Base-by-base conservation (phyloP, 2,329 filamentous ascomycete species). In the Xylariaceae sp. region DNA sequence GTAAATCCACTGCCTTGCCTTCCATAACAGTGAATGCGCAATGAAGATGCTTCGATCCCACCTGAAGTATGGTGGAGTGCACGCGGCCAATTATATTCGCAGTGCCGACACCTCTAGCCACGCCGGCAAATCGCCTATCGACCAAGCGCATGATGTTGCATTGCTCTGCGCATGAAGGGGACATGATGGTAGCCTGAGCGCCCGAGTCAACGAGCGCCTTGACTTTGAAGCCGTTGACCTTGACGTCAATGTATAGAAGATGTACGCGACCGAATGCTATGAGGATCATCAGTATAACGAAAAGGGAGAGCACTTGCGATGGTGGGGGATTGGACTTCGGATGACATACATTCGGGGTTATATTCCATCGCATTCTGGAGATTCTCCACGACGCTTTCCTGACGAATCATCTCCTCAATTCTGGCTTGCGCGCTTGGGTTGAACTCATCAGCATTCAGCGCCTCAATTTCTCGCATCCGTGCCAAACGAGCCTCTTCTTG, bases 21-120 rank as follows among this genome's bases (percentile, higher is more conserved):
- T 99, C 94, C 94, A 99, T 99, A 71, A 99, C 94, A 2, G 94
- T 99, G 74, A 99, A 99, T 61, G 92, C 94, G 77, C 92, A 97
- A 2, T 93, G 88, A 67, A 99, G 80, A 72, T 91, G 92, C 63
- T 93, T 84, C 48, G 83, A 85, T 56, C 93, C 94, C 66, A 99
- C 94, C 74, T 90, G 93, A 74, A 99, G 95, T 74, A 93, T 91
- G 8, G 94, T 94, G 18, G 90, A 91, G 74, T 99, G 94, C 2
- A 99, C 94, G 55, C 94, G 90, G 37, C 94, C 94, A 17, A 99
- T 87, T 67, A 99, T 97, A 59, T 87, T 89, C 23, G 94, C 94
- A 0, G 94, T 97, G 56, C 94, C 94, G 2, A 99, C 94, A 64
- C 94, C 94, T 61, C 89, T 88, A 49, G 94, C 94, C 56, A 97